Evolutionary conservation across 306 rosid species (phyloP).

Genomic region (Cyclanthera cordifolia): DNA sequence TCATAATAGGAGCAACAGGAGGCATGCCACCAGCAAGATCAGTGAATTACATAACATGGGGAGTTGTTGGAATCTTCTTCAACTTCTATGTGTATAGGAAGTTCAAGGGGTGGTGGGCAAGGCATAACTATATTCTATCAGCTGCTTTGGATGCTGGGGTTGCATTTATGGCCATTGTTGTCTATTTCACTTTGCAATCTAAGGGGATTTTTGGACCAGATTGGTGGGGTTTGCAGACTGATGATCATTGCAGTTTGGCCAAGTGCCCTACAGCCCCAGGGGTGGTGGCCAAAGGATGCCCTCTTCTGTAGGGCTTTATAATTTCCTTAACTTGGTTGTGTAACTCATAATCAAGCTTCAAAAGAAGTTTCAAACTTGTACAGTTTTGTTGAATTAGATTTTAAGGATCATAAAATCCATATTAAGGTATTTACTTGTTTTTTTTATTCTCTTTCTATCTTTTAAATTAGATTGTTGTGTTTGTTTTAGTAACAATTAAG

Average conservation of each 20-base stretch:
- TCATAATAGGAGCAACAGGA: constrained; percentile 38
- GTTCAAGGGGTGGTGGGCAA: constrained; percentile 44
- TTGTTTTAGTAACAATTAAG: neutral
- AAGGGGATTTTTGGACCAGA: constrained; percentile 21
- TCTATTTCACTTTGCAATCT: constrained; percentile 44
- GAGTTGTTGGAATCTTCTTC: constrained; percentile 27
- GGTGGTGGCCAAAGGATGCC: constrained; percentile 34
- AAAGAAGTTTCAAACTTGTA: neutral
- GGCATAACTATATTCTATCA: constrained; percentile 61
- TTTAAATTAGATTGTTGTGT: neutral
- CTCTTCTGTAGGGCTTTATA: constrained; percentile 22
- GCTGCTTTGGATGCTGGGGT: constrained; percentile 66
- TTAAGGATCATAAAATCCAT: neutral
- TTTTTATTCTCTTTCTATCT: neutral
- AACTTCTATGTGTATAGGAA: constrained; percentile 21
- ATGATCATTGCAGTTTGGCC: constrained; percentile 53
- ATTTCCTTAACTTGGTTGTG: too few relatives aligned
- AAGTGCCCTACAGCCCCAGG: constrained; percentile 64
- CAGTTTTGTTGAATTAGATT: neutral
- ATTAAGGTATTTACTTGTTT: neutral
- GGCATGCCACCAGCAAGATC: constrained; percentile 21
- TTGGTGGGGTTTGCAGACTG: constrained; percentile 50
- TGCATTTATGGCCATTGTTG: constrained; percentile 44
- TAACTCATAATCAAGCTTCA: neutral
- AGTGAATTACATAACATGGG: constrained; percentile 22